Evolutionary conservation across 768 basidiomycete species (phyloP), one percentile per base, ranked within the genome.

Genomic region (Suillus clintonianus): DNA sequence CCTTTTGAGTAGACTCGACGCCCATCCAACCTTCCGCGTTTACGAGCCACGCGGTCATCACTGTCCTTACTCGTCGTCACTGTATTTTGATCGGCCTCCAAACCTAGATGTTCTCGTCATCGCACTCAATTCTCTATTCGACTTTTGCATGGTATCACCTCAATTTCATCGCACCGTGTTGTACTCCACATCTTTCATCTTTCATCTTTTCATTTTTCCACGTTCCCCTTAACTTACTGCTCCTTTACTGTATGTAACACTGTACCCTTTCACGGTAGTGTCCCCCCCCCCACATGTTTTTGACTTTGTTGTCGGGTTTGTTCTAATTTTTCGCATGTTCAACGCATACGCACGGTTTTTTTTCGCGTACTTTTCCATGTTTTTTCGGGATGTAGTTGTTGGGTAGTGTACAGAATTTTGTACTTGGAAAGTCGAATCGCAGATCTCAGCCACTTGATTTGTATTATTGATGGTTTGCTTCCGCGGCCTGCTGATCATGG

Each of bases 51-150:
- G 8, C 55, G 36, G 55, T 56, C 22, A 3, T 10, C 37, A 57
- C 56, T 57, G 56, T 57, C 56, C 24, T 57, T 57, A 57, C 37
- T 39, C 37, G 9, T 57, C 56, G 55, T 32, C 51, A 13, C n/a
- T 57, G 56, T 57, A 57, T 57, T 41, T 37, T 19, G 37, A 27
- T 27, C 56, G 2, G 9, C 24, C 56, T 24, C 9, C 22, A 32
- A 34, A 15, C 34, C 22, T 5, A 10, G 22, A 56, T 24, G 24
- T 4, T 57, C 17, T 27, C 37, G 39, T 19, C 56, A 57, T 57
- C 56, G 27, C 56, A 27, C 39, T 27, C 39, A 5, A 57, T 19
- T 41, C 24, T 30, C 24, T 30, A 15, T 19, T 41, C 24, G 24
- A 27, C 37, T 27, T 50, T 41, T 57, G 56, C 39, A 57, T 57